Percentiles rank a stretch among this genome's conserved stretches.
Conservation (phyloP, 805 yeast genomes). For the Candida arabinofermentans region DNA sequence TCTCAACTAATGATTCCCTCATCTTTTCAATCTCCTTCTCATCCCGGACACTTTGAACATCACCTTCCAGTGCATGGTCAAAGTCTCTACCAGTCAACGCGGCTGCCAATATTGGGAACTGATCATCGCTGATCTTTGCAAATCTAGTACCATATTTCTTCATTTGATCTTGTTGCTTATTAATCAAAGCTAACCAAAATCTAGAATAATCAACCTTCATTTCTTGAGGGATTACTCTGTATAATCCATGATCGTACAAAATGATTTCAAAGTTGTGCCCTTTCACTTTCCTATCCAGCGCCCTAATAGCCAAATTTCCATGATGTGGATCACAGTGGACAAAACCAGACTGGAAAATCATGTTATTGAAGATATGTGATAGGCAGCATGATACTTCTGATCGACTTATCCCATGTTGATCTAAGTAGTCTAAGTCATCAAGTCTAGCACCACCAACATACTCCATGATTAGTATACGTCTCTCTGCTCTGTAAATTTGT, state of each 20-base stretch:
- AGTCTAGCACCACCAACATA: conserved; percentile 76
- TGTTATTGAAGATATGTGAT: conserved; percentile 85
- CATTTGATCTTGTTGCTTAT: conserved; percentile 65
- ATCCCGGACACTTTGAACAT: conserved; percentile 51
- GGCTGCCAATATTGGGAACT: conserved; percentile 82
- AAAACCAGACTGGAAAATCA: conserved; percentile 92
- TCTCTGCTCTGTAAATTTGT: conserved; percentile 56
- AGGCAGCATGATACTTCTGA: conserved; percentile 80
- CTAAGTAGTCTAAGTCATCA: conserved; percentile 68
- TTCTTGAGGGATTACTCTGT: conserved; percentile 73
- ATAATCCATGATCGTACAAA: conserved; percentile 91
- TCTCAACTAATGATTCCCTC: conserved; percentile 57
- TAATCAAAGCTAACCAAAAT: conserved; percentile 88
- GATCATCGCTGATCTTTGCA: conserved; percentile 73
- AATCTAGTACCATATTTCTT: conserved; percentile 67
- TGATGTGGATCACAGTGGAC: conserved; percentile 99
- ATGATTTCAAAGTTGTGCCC: conserved; percentile 84
- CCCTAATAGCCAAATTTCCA: conserved; percentile 85
- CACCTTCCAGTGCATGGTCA: conserved; percentile 64
- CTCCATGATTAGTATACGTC: conserved; percentile 84
- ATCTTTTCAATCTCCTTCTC: conserved; percentile 63
- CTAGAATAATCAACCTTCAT: conserved; percentile 81
- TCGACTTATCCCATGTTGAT: conserved; percentile 59
- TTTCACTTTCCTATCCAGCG: conserved; percentile 28
- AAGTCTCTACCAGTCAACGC: conserved; percentile 95